Conservation (phyloP, 2,329 filamentous ascomycete species). For the Cladosporium cucumerinum region DNA sequence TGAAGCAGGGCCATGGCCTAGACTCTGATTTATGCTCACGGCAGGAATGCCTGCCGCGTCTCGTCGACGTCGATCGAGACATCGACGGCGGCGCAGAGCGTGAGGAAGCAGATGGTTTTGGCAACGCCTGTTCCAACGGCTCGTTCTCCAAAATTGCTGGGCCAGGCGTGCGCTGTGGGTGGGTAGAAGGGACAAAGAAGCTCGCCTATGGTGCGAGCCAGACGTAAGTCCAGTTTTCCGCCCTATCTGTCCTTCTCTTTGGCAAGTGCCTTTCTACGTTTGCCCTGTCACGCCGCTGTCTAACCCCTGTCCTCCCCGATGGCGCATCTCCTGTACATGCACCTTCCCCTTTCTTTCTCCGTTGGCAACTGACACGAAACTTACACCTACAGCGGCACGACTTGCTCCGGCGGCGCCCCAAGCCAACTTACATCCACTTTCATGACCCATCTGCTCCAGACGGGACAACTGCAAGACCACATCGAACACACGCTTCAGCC, state of each 20-base stretch:
- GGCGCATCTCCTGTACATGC: not conserved
- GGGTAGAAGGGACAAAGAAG: constrained; percentile 70
- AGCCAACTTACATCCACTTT: constrained; percentile 58
- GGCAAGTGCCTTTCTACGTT: too few species aligned
- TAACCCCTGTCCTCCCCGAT: not conserved
- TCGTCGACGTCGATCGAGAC: constrained; percentile 73
- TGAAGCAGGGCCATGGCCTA: not conserved
- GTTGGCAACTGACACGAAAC: constrained; percentile 1
- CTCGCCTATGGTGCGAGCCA: constrained; percentile 59
- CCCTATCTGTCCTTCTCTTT: not conserved
- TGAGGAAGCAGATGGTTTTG: constrained; percentile 59
- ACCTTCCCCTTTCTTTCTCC: not conserved
- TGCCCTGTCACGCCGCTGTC: not conserved
- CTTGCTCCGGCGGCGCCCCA: constrained; percentile 57
- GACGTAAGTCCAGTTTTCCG: constrained; percentile 43
- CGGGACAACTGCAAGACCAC: constrained; percentile 51
- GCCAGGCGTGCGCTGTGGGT: constrained; percentile 81
- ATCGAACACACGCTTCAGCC: constrained; percentile 54
- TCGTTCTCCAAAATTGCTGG: constrained; percentile 86
- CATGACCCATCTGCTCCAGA: constrained; percentile 53
- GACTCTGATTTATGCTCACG: constrained; percentile 8
- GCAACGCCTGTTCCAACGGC: constrained; percentile 79
- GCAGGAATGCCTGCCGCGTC: constrained; percentile 59
- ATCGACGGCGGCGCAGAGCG: constrained; percentile 56
- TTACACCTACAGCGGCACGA: constrained; percentile 48